A percentile compares a stretch with the other conserved stretches of the same genome.
These are phyloP conservation scores for Cladosporium sp. DNA, from an alignment of 2,329 filamentous ascomycete species.

Conservation along the genomic window DNA sequence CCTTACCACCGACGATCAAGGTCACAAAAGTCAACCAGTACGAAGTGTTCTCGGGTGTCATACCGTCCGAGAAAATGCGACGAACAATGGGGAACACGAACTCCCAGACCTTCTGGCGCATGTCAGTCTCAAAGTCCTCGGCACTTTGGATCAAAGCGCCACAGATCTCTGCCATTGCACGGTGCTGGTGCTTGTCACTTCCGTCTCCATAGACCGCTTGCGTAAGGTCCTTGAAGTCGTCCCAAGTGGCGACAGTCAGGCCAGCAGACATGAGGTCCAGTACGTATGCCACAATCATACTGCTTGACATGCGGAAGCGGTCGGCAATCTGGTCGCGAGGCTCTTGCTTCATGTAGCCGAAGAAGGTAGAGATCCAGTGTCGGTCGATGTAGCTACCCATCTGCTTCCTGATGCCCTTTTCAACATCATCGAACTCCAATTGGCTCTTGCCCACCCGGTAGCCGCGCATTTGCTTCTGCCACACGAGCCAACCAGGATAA, in stretches of 20 bases:
- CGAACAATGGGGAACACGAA: conserved; percentile 89
- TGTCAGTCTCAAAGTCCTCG: conserved; percentile 72
- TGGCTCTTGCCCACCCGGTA: conserved; percentile 70
- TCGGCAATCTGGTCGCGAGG: conserved; percentile 80
- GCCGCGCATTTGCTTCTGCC: conserved; percentile 83
- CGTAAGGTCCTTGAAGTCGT: conserved; percentile 83
- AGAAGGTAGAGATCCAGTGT: conserved; percentile 84
- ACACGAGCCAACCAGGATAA: conserved; percentile 94
- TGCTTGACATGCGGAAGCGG: conserved; percentile 85
- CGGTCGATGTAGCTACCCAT: conserved; percentile 80
- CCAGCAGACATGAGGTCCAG: conserved; percentile 88
- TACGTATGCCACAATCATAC: conserved; percentile 82
- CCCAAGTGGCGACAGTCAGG: conserved; percentile 74
- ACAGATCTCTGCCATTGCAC: conserved; percentile 90
- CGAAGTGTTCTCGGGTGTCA: conserved; percentile 89
- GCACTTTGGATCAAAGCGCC: conserved; percentile 81
- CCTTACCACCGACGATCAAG: conserved; percentile 82
- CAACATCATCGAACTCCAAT: conserved; percentile 79
- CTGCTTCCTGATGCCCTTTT: conserved; percentile 70
- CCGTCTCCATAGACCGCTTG: conserved; percentile 83
- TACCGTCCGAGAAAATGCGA: conserved; percentile 81
- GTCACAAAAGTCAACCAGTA: conserved; percentile 97
- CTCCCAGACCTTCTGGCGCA: conserved; percentile 77
- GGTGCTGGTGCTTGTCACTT: conserved; percentile 95
- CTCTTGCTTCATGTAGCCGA: conserved; percentile 94